phyloP scores from a whole-genome alignment of 2,329 filamentous ascomycete species.

The Coniochaeta prunicola region DNA sequence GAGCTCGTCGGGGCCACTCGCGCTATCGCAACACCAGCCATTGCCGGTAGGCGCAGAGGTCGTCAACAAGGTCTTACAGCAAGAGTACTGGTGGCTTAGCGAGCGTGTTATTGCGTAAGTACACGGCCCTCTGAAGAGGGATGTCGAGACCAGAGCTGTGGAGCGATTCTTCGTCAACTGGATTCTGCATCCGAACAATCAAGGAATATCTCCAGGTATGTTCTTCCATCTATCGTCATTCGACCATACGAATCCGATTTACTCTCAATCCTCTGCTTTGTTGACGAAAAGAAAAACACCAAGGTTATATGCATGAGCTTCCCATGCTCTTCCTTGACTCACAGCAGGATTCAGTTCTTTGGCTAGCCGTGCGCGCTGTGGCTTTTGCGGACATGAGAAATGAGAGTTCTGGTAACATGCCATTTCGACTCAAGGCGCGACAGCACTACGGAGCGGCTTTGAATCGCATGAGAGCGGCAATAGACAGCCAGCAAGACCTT shows the following conservation, averaged over 20 bases:
- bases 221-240: background rate
- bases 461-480: background rate
- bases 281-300: background rate
- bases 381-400: slow-evolving; percentile 2
- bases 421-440: background rate
- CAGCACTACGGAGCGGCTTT: slow-evolving; percentile 1
- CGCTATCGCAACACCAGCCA: background rate
- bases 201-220: background rate
- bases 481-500: background rate
- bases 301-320: slow-evolving; percentile 1
- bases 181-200: background rate
- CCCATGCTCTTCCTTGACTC: background rate
- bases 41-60: background rate
- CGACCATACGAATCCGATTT: too few relatives aligned
- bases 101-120: background rate
- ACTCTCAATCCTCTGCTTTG: too few relatives aligned
- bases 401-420: background rate
- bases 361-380: background rate
- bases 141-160: slow-evolving; percentile 1
- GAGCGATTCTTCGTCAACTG: slow-evolving; percentile 3
- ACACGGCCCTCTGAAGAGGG: slow-evolving; percentile 1
- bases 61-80: background rate
- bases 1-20: background rate
- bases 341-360: background rate
- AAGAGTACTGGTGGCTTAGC: background rate